Conservation (phyloP, 2,329 filamentous ascomycete genomes). For the Ceratocystis lukuohia region DNA sequence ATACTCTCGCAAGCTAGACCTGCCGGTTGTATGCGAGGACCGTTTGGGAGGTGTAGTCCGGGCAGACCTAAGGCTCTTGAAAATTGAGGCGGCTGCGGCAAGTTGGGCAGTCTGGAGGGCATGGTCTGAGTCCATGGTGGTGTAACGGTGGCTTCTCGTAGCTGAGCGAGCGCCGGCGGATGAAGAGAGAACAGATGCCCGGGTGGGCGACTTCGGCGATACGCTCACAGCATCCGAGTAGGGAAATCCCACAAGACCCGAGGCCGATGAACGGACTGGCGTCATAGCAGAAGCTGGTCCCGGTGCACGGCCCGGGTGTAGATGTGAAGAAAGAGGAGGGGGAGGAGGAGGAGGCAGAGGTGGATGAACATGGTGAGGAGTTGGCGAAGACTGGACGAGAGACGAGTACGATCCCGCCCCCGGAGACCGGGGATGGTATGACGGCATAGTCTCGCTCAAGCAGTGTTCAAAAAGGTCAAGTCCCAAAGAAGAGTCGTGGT, state of each 20-base stretch:
- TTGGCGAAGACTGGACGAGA: not conserved
- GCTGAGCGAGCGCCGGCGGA: not conserved
- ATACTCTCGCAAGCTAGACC: constrained; percentile 14
- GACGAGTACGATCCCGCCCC: not conserved
- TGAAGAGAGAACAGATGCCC: not conserved
- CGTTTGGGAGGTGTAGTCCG: not conserved
- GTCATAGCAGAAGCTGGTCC: not conserved
- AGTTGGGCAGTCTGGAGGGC: constrained; percentile 11
- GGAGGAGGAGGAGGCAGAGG: not conserved
- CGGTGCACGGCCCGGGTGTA: not conserved
- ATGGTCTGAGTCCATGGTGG: constrained; percentile 13
- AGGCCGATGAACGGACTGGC: not conserved
- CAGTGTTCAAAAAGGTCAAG: not conserved
- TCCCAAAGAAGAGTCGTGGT: not conserved
- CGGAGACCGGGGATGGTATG: not conserved
- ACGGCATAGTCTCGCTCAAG: constrained; percentile 6
- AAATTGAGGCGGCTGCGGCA: constrained; percentile 15
- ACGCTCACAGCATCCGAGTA: not conserved
- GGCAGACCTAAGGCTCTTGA: constrained; percentile 6
- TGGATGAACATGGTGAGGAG: not conserved
- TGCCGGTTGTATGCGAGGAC: not conserved
- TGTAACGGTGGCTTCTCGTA: constrained; percentile 6
- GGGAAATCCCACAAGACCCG: not conserved
- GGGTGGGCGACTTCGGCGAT: constrained; percentile 7
- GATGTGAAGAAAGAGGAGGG: not conserved